Evolutionary conservation across 1,284 basidiomycete species (phyloP).

Genomic region (Pseudozyma sp.): DNA sequence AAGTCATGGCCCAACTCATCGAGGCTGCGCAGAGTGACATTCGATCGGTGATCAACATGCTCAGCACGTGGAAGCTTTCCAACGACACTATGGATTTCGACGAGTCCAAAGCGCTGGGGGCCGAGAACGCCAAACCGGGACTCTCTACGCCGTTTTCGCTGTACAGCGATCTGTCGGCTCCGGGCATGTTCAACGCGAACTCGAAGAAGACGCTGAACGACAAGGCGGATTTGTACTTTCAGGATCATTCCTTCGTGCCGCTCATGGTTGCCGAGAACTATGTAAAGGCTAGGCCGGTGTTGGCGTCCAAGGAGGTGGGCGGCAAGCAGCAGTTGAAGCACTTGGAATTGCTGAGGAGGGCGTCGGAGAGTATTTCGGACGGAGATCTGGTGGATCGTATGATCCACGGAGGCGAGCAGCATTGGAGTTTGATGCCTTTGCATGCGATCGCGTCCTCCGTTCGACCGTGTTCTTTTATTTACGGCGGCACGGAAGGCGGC

Average conservation of each 20-base stretch:
- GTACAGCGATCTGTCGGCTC: slow-evolving; percentile 78
- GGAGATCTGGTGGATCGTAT: slow-evolving; percentile 92
- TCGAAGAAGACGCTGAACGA: slow-evolving; percentile 84
- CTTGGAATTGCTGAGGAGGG: slow-evolving; percentile 78
- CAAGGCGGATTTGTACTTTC: slow-evolving; percentile 96
- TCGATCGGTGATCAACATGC: slow-evolving; percentile 95
- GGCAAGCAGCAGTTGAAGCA: slow-evolving; percentile 73
- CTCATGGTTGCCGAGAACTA: slow-evolving; percentile 84
- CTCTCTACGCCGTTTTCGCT: slow-evolving; percentile 77
- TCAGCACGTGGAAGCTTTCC: slow-evolving; percentile 85
- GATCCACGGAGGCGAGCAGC: slow-evolving; percentile 88
- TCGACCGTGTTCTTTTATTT: slow-evolving; percentile 69
- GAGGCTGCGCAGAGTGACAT: slow-evolving; percentile 91
- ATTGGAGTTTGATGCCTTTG: slow-evolving; percentile 93
- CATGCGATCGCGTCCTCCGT: slow-evolving; percentile 92
- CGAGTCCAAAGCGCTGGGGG: slow-evolving; percentile 81
- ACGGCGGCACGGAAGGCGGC: slow-evolving; percentile 52
- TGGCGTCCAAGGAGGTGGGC: slow-evolving; percentile 70
- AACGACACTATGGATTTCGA: slow-evolving; percentile 70
- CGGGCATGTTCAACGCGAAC: slow-evolving; percentile 86
- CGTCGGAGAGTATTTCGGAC: slow-evolving; percentile 91
- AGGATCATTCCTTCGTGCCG: slow-evolving; percentile 92
- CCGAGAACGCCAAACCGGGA: slow-evolving; percentile 83
- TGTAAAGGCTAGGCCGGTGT: slow-evolving; percentile 71
- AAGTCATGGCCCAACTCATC: slow-evolving; percentile 92